These are phyloP conservation scores for Cladosporium austrohemisphaericum DNA, from an alignment of 2,329 filamentous ascomycete species.

Conservation along the genomic window DNA sequence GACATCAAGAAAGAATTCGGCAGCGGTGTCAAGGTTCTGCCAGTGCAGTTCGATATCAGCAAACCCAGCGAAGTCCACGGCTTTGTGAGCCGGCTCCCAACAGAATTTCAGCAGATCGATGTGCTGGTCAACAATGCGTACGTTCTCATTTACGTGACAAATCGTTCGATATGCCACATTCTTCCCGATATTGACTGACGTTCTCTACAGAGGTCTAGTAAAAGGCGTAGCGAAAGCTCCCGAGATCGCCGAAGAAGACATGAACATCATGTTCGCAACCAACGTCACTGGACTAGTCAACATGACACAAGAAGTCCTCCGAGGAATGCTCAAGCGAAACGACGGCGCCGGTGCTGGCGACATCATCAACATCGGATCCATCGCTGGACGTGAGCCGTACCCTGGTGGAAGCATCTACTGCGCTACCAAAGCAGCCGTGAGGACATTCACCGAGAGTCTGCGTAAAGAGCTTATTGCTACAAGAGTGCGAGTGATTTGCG, in stretches of 20 bases:
- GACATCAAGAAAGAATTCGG: conserved; percentile 75
- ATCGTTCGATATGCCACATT: neutral
- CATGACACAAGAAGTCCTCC: conserved; percentile 85
- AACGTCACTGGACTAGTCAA: conserved; percentile 91
- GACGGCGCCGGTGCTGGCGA: conserved; percentile 62
- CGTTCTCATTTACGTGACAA: neutral
- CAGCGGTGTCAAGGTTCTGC: conserved; percentile 73
- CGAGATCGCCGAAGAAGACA: conserved; percentile 74
- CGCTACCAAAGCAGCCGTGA: conserved; percentile 80
- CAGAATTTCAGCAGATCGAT: conserved; percentile 79
- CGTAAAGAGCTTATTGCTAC: conserved; percentile 76
- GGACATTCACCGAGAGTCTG: conserved; percentile 73
- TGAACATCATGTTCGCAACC: conserved; percentile 79
- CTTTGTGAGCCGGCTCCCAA: conserved; percentile 71
- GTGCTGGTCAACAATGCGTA: conserved; percentile 88
- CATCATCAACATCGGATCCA: conserved; percentile 87
- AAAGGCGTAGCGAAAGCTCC: conserved; percentile 80
- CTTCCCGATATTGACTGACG: neutral
- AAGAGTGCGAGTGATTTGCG: conserved; percentile 75
- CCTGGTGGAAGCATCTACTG: conserved; percentile 83
- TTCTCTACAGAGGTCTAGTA: conserved; percentile 58
- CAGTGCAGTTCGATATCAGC: conserved; percentile 83
- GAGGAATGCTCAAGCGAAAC: conserved; percentile 65
- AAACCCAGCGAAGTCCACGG: conserved; percentile 67
- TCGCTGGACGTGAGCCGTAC: conserved; percentile 80